A percentile compares a stretch with the other conserved stretches of the same genome.
These are phyloP conservation scores for Alternaria incomplexa DNA, from an alignment of 2,329 filamentous ascomycete species.

Conservation along the genomic window DNA sequence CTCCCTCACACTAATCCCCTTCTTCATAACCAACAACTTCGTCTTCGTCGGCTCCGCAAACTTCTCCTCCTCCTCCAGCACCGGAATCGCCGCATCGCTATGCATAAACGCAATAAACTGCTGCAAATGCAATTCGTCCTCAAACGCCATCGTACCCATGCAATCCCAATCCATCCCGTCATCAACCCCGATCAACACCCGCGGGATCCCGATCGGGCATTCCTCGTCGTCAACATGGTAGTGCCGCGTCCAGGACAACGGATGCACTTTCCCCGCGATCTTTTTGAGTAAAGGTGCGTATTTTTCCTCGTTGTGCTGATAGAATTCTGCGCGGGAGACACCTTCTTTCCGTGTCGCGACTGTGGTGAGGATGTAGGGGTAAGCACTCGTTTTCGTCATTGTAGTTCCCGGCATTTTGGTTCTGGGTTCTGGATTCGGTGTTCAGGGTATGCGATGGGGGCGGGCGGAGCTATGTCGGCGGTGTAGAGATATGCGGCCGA, in stretches of 20 bases:
- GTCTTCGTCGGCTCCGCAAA: constrained; percentile 20
- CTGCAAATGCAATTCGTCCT: constrained; percentile 25
- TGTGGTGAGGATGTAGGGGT: constrained; percentile 18
- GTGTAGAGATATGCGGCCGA: neutral
- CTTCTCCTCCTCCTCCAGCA: constrained; percentile 25
- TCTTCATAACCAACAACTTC: constrained; percentile 23
- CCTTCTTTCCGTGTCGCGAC: constrained; percentile 22
- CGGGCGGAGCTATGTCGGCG: neutral
- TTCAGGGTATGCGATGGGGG: neutral
- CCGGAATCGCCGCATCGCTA: constrained; percentile 12
- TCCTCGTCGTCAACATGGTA: constrained; percentile 24
- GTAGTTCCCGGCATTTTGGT: neutral
- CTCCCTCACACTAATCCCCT: constrained; percentile 4
- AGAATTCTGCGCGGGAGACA: constrained; percentile 16
- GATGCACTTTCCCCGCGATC: constrained; percentile 18
- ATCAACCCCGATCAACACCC: constrained; percentile 13
- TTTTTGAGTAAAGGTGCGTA: constrained; percentile 20
- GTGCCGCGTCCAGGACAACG: constrained; percentile 21
- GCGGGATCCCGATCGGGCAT: constrained; percentile 14
- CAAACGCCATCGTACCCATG: constrained; percentile 25
- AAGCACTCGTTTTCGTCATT: constrained; percentile 11
- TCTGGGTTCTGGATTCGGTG: neutral
- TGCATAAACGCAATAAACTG: constrained; percentile 29
- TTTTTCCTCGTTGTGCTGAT: constrained; percentile 17
- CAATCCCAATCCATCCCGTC: constrained; percentile 28